These are phyloP conservation scores for Balakata baccata DNA, from an alignment of 345 rosid genomes.

Conservation along the genomic window DNA sequence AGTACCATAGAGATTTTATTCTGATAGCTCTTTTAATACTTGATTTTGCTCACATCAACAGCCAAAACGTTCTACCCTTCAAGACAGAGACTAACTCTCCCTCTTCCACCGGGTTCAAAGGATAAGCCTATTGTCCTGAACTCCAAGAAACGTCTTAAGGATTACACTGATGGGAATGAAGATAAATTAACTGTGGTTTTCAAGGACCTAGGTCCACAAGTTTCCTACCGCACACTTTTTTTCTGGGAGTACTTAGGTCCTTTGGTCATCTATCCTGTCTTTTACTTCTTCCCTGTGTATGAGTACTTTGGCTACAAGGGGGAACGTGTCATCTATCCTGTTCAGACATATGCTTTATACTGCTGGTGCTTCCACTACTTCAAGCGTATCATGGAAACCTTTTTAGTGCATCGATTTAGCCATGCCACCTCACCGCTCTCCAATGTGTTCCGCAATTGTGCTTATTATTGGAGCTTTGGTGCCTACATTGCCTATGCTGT, in stretches of 20 bases:
- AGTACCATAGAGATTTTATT: slow-evolving; percentile 11
- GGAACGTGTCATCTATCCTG: slow-evolving; percentile 64
- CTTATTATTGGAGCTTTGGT: slow-evolving; percentile 94
- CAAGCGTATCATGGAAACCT: slow-evolving; percentile 93
- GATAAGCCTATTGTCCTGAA: slow-evolving; percentile 64
- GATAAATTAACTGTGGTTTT: slow-evolving; percentile 61
- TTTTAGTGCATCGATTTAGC: slow-evolving; percentile 86
- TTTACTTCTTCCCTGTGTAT: slow-evolving; percentile 86
- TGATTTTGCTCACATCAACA: slow-evolving; percentile 33
- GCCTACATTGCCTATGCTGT: slow-evolving; percentile 80
- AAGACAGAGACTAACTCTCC: slow-evolving; percentile 91
- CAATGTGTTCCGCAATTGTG: slow-evolving; percentile 91
- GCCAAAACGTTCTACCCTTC: slow-evolving; percentile 91
- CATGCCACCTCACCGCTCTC: slow-evolving; percentile 90
- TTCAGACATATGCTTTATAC: slow-evolving; percentile 89
- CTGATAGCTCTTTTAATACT: background rate
- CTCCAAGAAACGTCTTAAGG: slow-evolving; percentile 68
- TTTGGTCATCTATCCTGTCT: slow-evolving; percentile 72
- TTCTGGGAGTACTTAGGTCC: slow-evolving; percentile 96
- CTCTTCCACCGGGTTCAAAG: slow-evolving; percentile 67
- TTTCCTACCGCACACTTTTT: slow-evolving; percentile 90
- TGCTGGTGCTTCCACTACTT: slow-evolving; percentile 96
- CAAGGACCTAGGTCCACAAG: slow-evolving; percentile 95
- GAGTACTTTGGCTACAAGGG: slow-evolving; percentile 64
- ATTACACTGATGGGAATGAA: slow-evolving; percentile 62